These are phyloP conservation scores for Nemania serpens DNA, from an alignment of 2,329 filamentous ascomycete species.

Conservation along the genomic window DNA sequence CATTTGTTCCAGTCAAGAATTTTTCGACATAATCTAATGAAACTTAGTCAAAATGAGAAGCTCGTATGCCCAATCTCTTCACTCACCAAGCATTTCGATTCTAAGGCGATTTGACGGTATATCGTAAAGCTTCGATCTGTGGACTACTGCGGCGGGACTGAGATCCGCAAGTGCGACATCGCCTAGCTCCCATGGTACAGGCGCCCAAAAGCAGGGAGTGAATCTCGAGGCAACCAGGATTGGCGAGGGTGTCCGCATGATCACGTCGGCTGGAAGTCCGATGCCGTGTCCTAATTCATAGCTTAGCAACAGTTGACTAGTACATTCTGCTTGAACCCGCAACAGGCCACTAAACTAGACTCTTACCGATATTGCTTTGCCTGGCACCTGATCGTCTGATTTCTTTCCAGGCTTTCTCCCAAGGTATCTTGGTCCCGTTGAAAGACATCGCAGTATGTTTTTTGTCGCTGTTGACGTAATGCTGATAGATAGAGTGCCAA, in stretches of 20 bases:
- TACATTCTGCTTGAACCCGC: no score
- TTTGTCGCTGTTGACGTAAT: background rate
- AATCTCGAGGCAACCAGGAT: background rate
- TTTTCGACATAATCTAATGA: background rate
- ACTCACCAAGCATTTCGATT: conserved; percentile 2
- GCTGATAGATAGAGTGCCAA: conserved; percentile 1
- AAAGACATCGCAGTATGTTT: conserved; percentile 6
- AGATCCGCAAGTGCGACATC: background rate
- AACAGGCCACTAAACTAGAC: no score
- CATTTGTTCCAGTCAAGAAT: no score
- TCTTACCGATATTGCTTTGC: conserved; percentile 1
- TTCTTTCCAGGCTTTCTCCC: conserved; percentile 13
- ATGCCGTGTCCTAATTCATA: background rate
- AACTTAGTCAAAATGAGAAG: background rate
- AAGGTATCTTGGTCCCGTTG: background rate
- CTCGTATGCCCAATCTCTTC: no score
- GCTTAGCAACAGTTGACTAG: no score
- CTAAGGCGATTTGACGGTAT: conserved; percentile 12
- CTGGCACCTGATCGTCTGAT: conserved; percentile 12
- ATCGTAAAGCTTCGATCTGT: conserved; percentile 3
- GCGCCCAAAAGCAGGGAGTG: background rate
- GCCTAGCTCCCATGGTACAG: conserved; percentile 5
- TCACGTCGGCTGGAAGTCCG: conserved; percentile 2
- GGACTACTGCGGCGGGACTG: background rate
- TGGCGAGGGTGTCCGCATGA: conserved; percentile 15